Percentiles rank a stretch among this genome's conserved stretches.
These are phyloP conservation scores for Termitomyces sp. DNA, from an alignment of 768 basidiomycete species.

Conservation along the genomic window DNA sequence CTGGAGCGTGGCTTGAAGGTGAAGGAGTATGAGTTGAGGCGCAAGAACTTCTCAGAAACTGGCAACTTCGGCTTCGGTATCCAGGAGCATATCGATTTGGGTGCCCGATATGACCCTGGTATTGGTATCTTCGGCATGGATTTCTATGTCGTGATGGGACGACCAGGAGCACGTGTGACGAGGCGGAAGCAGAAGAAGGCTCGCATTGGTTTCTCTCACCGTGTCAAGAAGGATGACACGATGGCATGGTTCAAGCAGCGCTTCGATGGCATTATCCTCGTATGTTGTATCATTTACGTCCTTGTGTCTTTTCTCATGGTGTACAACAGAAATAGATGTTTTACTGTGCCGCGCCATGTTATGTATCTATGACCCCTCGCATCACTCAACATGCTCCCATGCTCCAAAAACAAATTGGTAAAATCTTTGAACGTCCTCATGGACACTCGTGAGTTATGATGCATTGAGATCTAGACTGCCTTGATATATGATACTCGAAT, in stretches of 20 bases:
- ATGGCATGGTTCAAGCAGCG: conserved; percentile 99
- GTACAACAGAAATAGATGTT: conserved; percentile 17
- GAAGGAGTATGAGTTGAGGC: conserved; percentile 98
- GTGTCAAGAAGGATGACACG: conserved; percentile 93
- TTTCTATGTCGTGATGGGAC: conserved; percentile 97
- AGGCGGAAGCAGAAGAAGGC: conserved; percentile 87
- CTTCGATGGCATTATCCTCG: conserved; percentile 96
- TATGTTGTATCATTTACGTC: conserved; percentile 33
- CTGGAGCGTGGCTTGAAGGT: conserved; percentile 98
- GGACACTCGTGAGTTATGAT: background rate
- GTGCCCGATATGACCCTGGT: conserved; percentile 95
- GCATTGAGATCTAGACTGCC: background rate
- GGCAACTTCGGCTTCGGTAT: conserved; percentile 99
- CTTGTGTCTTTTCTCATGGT: background rate
- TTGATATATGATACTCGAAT: background rate
- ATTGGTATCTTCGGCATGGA: conserved; percentile 99
- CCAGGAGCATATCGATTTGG: conserved; percentile 98
- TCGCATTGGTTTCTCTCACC: conserved; percentile 83
- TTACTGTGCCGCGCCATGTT: conserved; percentile 9
- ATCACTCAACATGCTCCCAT: conserved; percentile 7
- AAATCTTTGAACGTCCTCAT: background rate
- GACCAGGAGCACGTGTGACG: conserved; percentile 90
- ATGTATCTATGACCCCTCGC: conserved; percentile 19
- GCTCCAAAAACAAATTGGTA: conserved; percentile 6
- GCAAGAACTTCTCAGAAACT: conserved; percentile 97